Evolutionary conservation across 305 asterid genomes (phyloP).

Genomic region (Nicotiana rustica): DNA sequence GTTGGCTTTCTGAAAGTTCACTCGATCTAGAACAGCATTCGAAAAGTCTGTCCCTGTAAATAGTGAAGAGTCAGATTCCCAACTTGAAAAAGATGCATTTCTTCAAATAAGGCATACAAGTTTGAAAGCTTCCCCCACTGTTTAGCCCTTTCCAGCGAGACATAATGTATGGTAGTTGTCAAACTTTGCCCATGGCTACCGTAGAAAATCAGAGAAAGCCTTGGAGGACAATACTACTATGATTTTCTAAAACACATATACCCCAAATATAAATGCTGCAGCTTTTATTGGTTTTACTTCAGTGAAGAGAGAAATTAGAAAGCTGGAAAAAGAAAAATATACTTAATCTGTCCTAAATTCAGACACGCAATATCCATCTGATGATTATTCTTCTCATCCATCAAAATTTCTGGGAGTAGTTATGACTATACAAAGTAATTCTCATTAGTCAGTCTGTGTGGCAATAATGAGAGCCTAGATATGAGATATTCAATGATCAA

Average conservation of each 20-base stretch:
- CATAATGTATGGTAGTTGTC: neutral
- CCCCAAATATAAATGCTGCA: neutral
- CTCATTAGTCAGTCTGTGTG: neutral
- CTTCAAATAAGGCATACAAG: neutral
- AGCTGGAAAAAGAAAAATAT: neutral
- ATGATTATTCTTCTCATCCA: neutral
- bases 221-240: neutral
- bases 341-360: neutral
- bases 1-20: slow-evolving; percentile 78
- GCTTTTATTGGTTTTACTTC: neutral
- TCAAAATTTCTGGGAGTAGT: too few relatives aligned
- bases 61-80: neutral
- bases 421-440: neutral
- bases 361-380: neutral
- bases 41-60: slow-evolving; percentile 78
- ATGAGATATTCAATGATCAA: neutral
- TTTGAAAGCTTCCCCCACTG: neutral
- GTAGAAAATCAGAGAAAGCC: neutral
- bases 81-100: neutral
- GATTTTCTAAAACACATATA: neutral
- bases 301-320: neutral
- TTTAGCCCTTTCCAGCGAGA: neutral
- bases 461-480: neutral
- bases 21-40: slow-evolving; percentile 91
- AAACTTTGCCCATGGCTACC: neutral